Conservation (phyloP, 2,329 filamentous ascomycete genomes). For the Gremmenia infestans region DNA sequence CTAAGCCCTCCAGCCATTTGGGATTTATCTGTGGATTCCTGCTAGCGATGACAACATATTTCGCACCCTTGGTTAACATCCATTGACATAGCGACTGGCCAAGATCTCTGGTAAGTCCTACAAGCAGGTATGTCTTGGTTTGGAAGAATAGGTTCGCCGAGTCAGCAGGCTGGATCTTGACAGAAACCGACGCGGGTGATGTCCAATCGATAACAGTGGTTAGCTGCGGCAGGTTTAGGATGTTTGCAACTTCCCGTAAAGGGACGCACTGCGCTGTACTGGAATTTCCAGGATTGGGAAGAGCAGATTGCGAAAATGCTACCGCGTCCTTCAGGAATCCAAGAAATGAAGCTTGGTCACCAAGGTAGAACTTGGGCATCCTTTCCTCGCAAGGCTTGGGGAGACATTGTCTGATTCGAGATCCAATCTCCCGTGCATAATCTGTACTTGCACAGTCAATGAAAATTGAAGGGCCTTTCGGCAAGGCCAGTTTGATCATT, state of each 20-base stretch:
- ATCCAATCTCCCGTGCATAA: background rate
- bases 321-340: background rate
- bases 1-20: slow-evolving; percentile 23
- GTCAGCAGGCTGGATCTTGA: background rate
- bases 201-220: slow-evolving; percentile 7
- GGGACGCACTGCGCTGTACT: background rate
- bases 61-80: slow-evolving; percentile 36
- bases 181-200: slow-evolving; percentile 21
- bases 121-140: slow-evolving; percentile 30
- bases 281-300: background rate
- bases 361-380: background rate
- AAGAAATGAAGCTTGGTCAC: background rate
- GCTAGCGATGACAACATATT: slow-evolving; percentile 35
- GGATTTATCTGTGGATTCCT: slow-evolving; percentile 34
- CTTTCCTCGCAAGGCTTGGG: background rate
- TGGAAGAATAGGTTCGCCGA: slow-evolving; percentile 6
- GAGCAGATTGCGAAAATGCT: background rate
- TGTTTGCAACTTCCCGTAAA: background rate
- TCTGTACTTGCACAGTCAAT: background rate
- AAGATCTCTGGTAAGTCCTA: slow-evolving; percentile 26
- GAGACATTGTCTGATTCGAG: background rate
- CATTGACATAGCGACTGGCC: slow-evolving; percentile 36
- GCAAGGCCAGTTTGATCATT: background rate
- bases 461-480: background rate
- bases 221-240: background rate